These are phyloP conservation scores for Globisporangium nagaii DNA, from an alignment of 352 stramenopile genomes.

Conservation along the genomic window DNA sequence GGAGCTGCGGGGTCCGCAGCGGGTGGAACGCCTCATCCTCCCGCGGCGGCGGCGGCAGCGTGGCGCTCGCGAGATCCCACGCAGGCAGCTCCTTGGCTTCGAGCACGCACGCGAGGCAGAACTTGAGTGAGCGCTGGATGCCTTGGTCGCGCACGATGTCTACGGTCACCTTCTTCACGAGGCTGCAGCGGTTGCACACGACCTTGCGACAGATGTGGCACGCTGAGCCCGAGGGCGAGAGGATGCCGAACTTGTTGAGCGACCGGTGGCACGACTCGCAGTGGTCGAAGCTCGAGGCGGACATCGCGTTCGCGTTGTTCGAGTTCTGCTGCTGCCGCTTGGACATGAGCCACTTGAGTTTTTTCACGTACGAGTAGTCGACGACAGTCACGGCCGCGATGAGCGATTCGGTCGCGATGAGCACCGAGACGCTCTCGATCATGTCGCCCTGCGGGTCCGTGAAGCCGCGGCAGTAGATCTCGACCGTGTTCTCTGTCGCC, in stretches of 20 bases:
- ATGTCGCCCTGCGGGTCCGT: slow-evolving; percentile 42
- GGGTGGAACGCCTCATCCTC: background rate
- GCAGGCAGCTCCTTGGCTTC: slow-evolving; percentile 38
- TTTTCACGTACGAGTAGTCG: slow-evolving; percentile 56
- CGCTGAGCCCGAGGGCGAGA: slow-evolving; percentile 11
- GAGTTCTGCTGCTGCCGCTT: slow-evolving; percentile 18
- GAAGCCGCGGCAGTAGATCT: slow-evolving; percentile 29
- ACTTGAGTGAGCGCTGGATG: slow-evolving; percentile 34
- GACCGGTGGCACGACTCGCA: slow-evolving; percentile 26
- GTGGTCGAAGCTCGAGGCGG: too few relatives aligned
- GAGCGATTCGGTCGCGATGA: slow-evolving; percentile 34
- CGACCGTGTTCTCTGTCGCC: slow-evolving; percentile 6
- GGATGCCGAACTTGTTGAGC: slow-evolving; percentile 15
- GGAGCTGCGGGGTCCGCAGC: background rate
- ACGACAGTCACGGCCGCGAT: slow-evolving; percentile 29
- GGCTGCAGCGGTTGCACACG: slow-evolving; percentile 45
- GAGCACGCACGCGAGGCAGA: slow-evolving; percentile 42
- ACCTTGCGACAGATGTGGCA: slow-evolving; percentile 45
- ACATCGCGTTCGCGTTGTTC: too few relatives aligned
- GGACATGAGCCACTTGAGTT: slow-evolving; percentile 51
- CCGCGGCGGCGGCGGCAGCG: background rate
- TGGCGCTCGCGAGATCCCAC: slow-evolving; percentile 31
- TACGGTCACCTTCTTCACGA: slow-evolving; percentile 55
- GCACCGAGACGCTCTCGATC: slow-evolving; percentile 30
- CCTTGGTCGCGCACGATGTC: slow-evolving; percentile 26